Conservation (phyloP, 2,329 filamentous ascomycete genomes). For the Colletotrichum sp. region DNA sequence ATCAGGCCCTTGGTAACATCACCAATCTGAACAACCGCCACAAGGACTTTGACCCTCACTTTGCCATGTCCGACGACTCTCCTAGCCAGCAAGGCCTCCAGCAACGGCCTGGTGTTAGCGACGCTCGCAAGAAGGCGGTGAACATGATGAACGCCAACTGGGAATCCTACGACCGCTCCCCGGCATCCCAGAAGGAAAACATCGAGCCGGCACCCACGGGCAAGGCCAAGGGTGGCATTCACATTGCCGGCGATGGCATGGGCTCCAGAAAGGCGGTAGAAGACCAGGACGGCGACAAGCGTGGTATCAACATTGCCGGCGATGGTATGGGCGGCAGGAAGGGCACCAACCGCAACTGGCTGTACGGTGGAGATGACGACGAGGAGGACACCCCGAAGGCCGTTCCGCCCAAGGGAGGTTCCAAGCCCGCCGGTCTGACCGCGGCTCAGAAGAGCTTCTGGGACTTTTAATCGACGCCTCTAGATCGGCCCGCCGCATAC, state of each 20-base stretch:
- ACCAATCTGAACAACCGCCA: slow-evolving; percentile 76
- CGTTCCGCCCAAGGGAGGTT: slow-evolving; percentile 36
- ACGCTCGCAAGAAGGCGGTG: slow-evolving; percentile 71
- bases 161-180: slow-evolving; percentile 61
- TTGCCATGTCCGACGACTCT: slow-evolving; percentile 74
- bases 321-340: slow-evolving; percentile 71
- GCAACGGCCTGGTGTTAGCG: slow-evolving; percentile 49
- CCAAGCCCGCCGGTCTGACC: slow-evolving; percentile 33
- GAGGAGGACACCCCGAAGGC: slow-evolving; percentile 37
- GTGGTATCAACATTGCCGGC: slow-evolving; percentile 55
- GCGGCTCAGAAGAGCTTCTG: slow-evolving; percentile 47
- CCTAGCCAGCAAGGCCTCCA: slow-evolving; percentile 48
- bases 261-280: slow-evolving; percentile 57
- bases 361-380: slow-evolving; percentile 59
- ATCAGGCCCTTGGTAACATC: slow-evolving; percentile 64
- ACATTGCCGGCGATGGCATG: slow-evolving; percentile 69
- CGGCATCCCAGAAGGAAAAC: slow-evolving; percentile 58
- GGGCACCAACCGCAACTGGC: slow-evolving; percentile 61
- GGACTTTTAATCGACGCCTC: slow-evolving; percentile 44
- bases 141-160: slow-evolving; percentile 76
- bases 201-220: slow-evolving; percentile 24
- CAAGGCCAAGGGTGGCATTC: slow-evolving; percentile 32
- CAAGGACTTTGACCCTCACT: slow-evolving; percentile 81
- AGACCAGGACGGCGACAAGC: slow-evolving; percentile 32
- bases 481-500: neutral